Conservation (phyloP, 352 stramenopile genomes). For the Pythium rhizo-oryzae region DNA sequence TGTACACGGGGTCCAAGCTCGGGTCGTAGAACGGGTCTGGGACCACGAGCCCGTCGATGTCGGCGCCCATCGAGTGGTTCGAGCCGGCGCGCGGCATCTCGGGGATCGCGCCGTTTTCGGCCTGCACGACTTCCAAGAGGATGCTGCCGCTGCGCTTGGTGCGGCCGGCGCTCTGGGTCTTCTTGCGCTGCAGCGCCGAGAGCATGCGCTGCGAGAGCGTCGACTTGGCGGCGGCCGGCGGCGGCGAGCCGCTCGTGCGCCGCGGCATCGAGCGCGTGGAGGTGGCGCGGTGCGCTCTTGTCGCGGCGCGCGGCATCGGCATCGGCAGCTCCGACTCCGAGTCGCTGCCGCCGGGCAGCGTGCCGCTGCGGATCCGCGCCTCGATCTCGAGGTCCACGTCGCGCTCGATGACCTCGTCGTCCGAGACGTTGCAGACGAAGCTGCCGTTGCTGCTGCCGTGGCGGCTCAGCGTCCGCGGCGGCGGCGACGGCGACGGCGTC, state of each 20-base stretch:
- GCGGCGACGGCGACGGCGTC: conserved; percentile 17
- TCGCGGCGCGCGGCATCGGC: neutral
- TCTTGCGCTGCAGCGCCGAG: conserved; percentile 41
- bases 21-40: conserved; percentile 27
- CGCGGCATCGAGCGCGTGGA: conserved; percentile 20
- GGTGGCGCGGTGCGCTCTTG: neutral
- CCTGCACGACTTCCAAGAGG: conserved; percentile 23
- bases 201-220: conserved; percentile 75
- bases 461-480: conserved; percentile 19
- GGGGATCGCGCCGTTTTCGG: conserved; percentile 7
- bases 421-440: conserved; percentile 56
- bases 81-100: conserved; percentile 8
- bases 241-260: conserved; percentile 7
- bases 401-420: conserved; percentile 65
- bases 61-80: conserved; percentile 21
- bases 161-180: conserved; percentile 28
- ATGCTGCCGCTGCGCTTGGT: conserved; percentile 25
- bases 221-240: conserved; percentile 6
- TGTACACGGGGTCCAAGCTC: conserved; percentile 24
- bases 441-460: conserved; percentile 32
- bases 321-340: conserved; percentile 1
- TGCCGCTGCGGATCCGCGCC: conserved; percentile 43
- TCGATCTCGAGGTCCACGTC: conserved; percentile 80
- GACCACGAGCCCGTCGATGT: conserved; percentile 25
- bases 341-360: conserved; percentile 28